Conservation (phyloP, 2,329 filamentous ascomycete species). For the Aspergillus oerlinghausenensis region DNA sequence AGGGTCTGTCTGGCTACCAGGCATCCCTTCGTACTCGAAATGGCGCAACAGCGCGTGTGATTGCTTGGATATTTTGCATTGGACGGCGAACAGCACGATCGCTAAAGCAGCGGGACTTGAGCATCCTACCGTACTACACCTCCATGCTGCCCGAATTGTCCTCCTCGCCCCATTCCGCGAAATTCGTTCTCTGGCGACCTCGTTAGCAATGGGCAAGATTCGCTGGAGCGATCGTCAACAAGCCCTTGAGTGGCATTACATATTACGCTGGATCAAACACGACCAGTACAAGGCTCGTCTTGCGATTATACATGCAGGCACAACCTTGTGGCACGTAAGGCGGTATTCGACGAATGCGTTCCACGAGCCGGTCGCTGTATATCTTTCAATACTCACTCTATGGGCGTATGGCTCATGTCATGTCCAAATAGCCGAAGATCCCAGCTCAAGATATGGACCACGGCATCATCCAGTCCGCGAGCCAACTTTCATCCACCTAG, state of each 20-base stretch:
- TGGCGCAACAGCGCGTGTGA: slow-evolving; percentile 43
- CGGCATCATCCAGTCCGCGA: slow-evolving; percentile 20
- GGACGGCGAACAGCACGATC: slow-evolving; percentile 52
- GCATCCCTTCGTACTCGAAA: slow-evolving; percentile 44
- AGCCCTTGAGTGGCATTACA: slow-evolving; percentile 35
- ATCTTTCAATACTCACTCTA: slow-evolving; percentile 44
- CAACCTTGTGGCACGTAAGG: slow-evolving; percentile 50
- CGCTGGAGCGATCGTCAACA: slow-evolving; percentile 27
- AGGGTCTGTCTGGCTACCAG: slow-evolving; percentile 44
- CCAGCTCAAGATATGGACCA: slow-evolving; percentile 7
- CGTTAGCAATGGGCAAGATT: slow-evolving; percentile 29
- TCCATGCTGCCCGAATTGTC: slow-evolving; percentile 52
- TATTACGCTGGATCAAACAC: slow-evolving; percentile 47
- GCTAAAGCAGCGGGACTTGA: slow-evolving; percentile 49
- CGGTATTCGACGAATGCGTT: slow-evolving; percentile 47
- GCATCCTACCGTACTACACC: slow-evolving; percentile 52
- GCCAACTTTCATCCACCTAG: slow-evolving; percentile 48
- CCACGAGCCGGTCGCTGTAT: slow-evolving; percentile 44
- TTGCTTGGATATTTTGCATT: slow-evolving; percentile 54
- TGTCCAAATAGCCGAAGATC: slow-evolving; percentile 28
- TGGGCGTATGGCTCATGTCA: slow-evolving; percentile 45
- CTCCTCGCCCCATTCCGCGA: slow-evolving; percentile 47
- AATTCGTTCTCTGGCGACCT: slow-evolving; percentile 42
- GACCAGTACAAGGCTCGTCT: slow-evolving; percentile 56
- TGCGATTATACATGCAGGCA: slow-evolving; percentile 52